Evolutionary conservation across 805 yeast species (phyloP).

Genomic region (Saccharomyces jurei): DNA sequence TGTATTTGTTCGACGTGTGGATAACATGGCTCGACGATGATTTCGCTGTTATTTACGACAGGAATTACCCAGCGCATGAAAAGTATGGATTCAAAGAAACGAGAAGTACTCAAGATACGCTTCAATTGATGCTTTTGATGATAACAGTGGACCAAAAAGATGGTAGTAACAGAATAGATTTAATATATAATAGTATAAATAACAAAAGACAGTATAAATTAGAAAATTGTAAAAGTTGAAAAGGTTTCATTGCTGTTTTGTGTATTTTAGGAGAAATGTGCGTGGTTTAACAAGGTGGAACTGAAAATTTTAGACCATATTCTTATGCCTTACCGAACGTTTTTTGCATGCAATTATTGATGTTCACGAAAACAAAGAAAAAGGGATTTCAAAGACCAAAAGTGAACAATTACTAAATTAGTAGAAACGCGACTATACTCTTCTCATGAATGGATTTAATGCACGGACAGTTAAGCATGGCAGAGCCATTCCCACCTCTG

Average conservation of each 20-base stretch:
- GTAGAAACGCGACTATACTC: slow-evolving; percentile 5
- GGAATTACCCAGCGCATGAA: not conserved
- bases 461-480: slow-evolving; percentile 92
- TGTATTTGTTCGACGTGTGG: not conserved
- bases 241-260: not conserved
- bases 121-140: too few relatives aligned
- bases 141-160: not conserved
- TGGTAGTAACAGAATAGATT: not conserved
- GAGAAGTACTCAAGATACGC: not conserved
- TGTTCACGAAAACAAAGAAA: not conserved
- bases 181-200: not conserved
- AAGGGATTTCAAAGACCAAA: not conserved
- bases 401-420: not conserved
- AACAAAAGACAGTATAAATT: not conserved
- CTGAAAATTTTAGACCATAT: not conserved
- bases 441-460: slow-evolving; percentile 65
- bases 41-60: not conserved
- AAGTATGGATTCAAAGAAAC: not conserved
- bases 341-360: not conserved
- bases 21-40: not conserved
- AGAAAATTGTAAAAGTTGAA: not conserved
- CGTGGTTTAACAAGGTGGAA: not conserved
- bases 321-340: not conserved
- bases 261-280: not conserved
- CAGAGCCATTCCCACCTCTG: slow-evolving; percentile 90